These are phyloP conservation scores for Cercophora sp. DNA, from an alignment of 495 filamentous ascomycete species.

Conservation along the genomic window DNA sequence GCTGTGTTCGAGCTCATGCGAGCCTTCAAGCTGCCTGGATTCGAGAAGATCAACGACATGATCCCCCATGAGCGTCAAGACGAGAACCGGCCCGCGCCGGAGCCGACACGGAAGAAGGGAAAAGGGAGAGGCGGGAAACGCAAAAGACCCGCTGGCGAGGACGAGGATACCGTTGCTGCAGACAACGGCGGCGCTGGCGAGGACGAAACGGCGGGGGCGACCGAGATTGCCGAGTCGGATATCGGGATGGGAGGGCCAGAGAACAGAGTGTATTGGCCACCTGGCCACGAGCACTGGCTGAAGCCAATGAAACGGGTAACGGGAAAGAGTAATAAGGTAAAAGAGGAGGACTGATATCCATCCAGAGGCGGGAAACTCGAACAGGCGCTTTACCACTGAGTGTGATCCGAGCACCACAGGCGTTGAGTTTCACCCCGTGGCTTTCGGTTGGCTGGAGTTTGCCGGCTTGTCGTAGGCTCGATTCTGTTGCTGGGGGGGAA, in stretches of 20 bases:
- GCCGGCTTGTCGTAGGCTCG: no score
- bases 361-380: no score
- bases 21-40: conserved; percentile 75
- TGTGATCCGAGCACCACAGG: no score
- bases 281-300: conserved; percentile 86
- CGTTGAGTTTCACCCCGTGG: no score
- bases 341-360: no score
- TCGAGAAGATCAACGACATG: conserved; percentile 71
- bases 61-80: conserved; percentile 72
- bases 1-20: conserved; percentile 93
- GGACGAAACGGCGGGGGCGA: conserved; percentile 34
- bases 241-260: conserved; percentile 84
- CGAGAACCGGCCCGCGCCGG: conserved; percentile 63
- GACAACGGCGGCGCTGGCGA: conserved; percentile 22
- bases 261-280: conserved; percentile 88
- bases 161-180: conserved; percentile 23
- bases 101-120: conserved; percentile 48
- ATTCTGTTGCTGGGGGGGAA: no score
- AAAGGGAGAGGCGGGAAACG: conserved; percentile 21
- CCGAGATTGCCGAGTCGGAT: conserved; percentile 62
- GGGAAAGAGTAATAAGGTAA: conserved; percentile 33
- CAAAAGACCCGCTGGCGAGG: conserved; percentile 20
- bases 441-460: no score
- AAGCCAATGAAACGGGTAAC: conserved; percentile 69
- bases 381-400: no score